Evolutionary conservation across 768 basidiomycete species (phyloP), one percentile per base, ranked within the genome.

Genomic region (Gloeostereum incarnatum): DNA sequence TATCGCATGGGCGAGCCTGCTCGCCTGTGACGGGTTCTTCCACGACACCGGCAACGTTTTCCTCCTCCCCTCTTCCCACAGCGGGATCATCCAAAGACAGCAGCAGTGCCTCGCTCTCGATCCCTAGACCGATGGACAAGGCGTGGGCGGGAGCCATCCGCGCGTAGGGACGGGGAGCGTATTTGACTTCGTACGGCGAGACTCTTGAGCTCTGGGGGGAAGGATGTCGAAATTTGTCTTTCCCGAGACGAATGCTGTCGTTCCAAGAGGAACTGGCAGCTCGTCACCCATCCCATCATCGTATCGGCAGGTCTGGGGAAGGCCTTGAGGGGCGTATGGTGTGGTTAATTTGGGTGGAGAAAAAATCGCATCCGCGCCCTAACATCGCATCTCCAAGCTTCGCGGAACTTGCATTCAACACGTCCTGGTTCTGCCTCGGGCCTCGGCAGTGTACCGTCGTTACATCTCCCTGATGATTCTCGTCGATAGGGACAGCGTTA

Each of bases 251-350:
- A 69, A 75, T 5, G 68, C 71, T 2, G 81, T 83, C 0, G 79
- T 80, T 2, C 79, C 81, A 5, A 81, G 67, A 13, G 80, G 81
- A 0, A 82, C 81, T 5, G 61, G 42, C 2, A 82, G 59, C 54
- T 75, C 75, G 45, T 83, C 81, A 4, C 73, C 75, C 6, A 80
- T 78, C 2, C 77, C 79, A 51, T 83, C 80, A 48, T 80, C 78
- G 46, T 81, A 79, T 39, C 71, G 56, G 31, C 66, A 62, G 3
- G 51, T 63, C 60, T 83, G 81, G 8, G 38, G 47, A 17, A 55
- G 52, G 9, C 77, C 81, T 35, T 61, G 36, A 4, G 81, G 80
- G n/a, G n/a, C n/a, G n/a, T n/a, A n/a, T n/a, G n/a, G n/a, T n/a
- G n/a, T n/a, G n/a, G n/a, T n/a, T n/a, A n/a, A n/a, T n/a, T n/a